Conservation (phyloP, 2,329 filamentous ascomycete genomes). For the Pseudogymnoascus sp. region DNA sequence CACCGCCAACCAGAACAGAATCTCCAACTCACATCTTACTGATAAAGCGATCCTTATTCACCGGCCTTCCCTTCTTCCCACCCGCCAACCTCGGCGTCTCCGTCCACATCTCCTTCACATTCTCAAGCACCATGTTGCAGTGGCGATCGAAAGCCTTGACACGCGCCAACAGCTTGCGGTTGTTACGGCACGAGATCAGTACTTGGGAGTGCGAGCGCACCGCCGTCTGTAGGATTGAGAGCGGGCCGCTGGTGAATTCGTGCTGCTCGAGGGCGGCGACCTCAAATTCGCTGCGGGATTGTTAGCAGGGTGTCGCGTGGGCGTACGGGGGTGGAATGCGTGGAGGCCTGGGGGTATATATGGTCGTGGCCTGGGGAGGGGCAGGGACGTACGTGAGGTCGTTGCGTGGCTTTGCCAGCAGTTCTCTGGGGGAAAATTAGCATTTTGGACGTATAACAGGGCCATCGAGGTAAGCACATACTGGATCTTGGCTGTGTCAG, state of each 20-base stretch:
- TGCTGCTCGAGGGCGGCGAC: conserved; percentile 73
- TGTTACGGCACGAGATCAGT: conserved; percentile 94
- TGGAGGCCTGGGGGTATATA: neutral
- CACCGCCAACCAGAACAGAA: conserved; percentile 13
- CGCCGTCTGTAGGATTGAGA: conserved; percentile 94
- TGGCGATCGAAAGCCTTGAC: conserved; percentile 98
- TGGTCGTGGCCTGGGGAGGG: conserved; percentile 16
- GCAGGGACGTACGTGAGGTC: conserved; percentile 73
- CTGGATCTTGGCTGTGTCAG: conserved; percentile 63
- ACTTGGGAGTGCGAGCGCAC: conserved; percentile 93
- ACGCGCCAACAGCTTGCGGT: conserved; percentile 91
- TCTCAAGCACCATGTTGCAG: conserved; percentile 98
- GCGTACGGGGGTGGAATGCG: conserved; percentile 17
- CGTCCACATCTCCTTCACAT: conserved; percentile 99
- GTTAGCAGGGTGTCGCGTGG: conserved; percentile 17
- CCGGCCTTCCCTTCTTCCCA: conserved; percentile 80
- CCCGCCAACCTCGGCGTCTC: conserved; percentile 77
- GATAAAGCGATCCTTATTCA: conserved; percentile 98
- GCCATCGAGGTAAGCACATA: conserved; percentile 29
- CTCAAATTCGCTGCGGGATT: conserved; percentile 68
- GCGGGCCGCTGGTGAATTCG: conserved; percentile 70
- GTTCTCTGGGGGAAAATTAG: conserved; percentile 53
- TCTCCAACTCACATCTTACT: conserved; percentile 72
- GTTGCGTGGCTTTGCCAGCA: conserved; percentile 78
- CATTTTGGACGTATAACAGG: neutral